Evolutionary conservation across 1,284 basidiomycete genomes (phyloP).

Genomic region (Ustilago shanxiensis): DNA sequence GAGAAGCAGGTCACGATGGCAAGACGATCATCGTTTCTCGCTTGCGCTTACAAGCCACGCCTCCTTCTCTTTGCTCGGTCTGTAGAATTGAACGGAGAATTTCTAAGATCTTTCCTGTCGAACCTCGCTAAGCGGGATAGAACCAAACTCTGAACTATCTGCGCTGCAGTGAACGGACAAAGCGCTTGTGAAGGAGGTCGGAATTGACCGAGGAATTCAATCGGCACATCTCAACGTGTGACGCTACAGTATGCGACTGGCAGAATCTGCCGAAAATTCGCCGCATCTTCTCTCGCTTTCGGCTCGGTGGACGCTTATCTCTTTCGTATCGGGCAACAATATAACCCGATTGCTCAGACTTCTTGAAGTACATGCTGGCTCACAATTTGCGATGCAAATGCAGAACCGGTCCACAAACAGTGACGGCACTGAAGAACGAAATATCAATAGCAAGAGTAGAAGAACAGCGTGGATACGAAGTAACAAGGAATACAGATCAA

Average conservation of each 20-base stretch:
- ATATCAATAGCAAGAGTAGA: background rate
- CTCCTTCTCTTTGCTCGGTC: no score
- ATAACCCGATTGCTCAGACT: background rate
- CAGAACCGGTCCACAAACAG: background rate
- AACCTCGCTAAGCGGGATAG: no score
- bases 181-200: background rate
- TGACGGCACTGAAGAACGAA: background rate
- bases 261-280: constrained; percentile 45
- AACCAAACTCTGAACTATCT: no score
- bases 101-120: no score
- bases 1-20: background rate
- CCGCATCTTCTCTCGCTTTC: constrained; percentile 3
- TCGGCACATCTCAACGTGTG: constrained; percentile 8
- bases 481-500: background rate
- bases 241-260: no score
- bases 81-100: no score
- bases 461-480: background rate
- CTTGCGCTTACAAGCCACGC: background rate
- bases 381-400: background rate
- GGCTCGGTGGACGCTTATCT: background rate
- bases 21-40: background rate
- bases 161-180: background rate
- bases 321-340: background rate
- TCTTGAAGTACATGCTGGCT: no score
- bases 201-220: background rate